Base-by-base conservation (phyloP, 163 green algal species). In the Scenedesmus sp. region DNA sequence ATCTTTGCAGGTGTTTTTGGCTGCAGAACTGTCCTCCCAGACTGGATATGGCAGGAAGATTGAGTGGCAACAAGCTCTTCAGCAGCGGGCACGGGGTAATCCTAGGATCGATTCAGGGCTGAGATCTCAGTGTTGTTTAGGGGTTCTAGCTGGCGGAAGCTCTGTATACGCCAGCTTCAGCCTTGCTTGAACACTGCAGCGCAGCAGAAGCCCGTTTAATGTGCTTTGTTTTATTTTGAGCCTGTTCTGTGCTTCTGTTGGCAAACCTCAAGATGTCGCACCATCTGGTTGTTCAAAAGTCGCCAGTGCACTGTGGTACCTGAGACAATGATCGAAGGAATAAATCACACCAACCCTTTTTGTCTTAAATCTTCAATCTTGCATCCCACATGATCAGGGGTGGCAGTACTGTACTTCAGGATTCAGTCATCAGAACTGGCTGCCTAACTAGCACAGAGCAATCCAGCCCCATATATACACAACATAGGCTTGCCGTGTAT, bases 91-190 rank as follows among this genome's bases (percentile, higher is more conserved):
- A 79, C 23, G 23, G 4, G 23, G 5, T 7, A 79, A 52, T 79
- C 23, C 70, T 52, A 6, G 70, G 23, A 79, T 79, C 70, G 70
- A 76, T 79, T 52, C 70, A 79, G 70, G 52, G 70, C 70, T 52
- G 23, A 79, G 70, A 79, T 79, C 70, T 79, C 70, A 52, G 34
- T 79, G 70, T 52, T 79, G 70, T 79, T 79, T 52, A 76, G 70
- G 70, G 70, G 70, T 79, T 79, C 66, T 52, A 79, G 23, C 5
- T 52, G 23, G 23, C 70, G 4, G 23, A 52, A 23, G 9, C 8
- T 15, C 8, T 64, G 8, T 10, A 10, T 10, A 64, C 59, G 59
- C 9, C 9, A 64, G 59, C 59, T 46, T 46, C 34, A 46, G 34
- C 34, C 34, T 46, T 46, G 34, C 34, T 46, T 46, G 34, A 46